These are phyloP conservation scores for Phialophora expanda DNA, from an alignment of 2,329 filamentous ascomycete genomes.

Conservation along the genomic window DNA sequence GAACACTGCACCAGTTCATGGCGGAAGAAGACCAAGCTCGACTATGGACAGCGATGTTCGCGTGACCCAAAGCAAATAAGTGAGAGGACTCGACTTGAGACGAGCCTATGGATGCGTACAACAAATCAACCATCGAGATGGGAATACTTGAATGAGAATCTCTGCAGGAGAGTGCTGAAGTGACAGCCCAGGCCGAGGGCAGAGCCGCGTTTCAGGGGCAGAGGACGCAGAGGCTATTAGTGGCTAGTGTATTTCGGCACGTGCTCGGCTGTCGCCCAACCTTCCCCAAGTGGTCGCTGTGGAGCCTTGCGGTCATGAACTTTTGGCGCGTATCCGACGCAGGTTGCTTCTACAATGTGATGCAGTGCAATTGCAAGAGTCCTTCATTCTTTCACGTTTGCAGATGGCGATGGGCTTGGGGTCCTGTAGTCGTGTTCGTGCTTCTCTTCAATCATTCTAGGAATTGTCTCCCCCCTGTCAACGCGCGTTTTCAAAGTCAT, in stretches of 20 bases:
- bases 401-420: not conserved
- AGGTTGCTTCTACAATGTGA: not conserved
- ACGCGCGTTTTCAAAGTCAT: constrained; percentile 6
- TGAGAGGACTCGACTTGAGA: not conserved
- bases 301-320: not conserved
- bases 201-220: not conserved
- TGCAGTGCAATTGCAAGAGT: not conserved
- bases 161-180: not conserved
- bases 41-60: not conserved
- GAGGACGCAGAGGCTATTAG: not conserved
- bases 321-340: not conserved
- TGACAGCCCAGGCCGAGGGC: not conserved
- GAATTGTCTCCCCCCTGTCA: not conserved
- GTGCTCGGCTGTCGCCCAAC: not conserved
- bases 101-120: not conserved
- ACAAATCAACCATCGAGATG: not conserved
- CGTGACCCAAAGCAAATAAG: not conserved
- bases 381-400: not conserved
- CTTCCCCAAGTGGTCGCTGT: not conserved
- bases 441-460: constrained; percentile 8
- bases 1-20: not conserved
- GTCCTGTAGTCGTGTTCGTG: not conserved
- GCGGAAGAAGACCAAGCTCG: not conserved
- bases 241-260: too few relatives aligned
- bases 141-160: not conserved